Base-by-base conservation (phyloP, 805 yeast genomes). In the Phaffomyces opuntiae region DNA sequence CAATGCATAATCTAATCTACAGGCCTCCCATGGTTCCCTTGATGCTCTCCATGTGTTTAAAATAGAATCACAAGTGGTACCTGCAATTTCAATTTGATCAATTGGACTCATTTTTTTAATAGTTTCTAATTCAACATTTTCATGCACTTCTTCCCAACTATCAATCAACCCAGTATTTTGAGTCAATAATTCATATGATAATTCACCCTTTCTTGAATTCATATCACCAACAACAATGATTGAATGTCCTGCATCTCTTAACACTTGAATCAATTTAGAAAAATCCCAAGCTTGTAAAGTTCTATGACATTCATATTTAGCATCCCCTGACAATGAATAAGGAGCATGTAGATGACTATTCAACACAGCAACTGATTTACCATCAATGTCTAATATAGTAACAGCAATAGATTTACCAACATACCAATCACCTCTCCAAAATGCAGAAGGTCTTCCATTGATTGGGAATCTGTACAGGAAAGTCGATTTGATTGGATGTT, bases 261-360 rank as follows among this genome's bases (percentile, higher is more conserved):
- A 74, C 34, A 80, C 63, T 16, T 72, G 72, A 1, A 85, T 80
- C 33, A 89, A 49, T 43, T 78, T 75, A 32, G 93, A 75, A 61
- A 93, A 77, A 61, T 90, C 96, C 98, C 98, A 93, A 1, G 98
- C 97, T 64, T 93, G 99, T 47, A 93, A 78, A 0, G 96, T 81
- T 41, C 99, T 70, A 60, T 93, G 98, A 54, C 96, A 86, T 4
- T 81, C 70, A 60, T 93, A 93, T 3, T 90, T 84, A 3, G 95
- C 95, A 63, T 89, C 96, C 3, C 98, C 98, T 0, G 69, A 65
- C 16, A 66, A 57, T 1, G 93, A 74, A 59, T 93, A 93, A 0
- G 99, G 99, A 1, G 99, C 99, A 64, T 93, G 99, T 93, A 93
- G 83, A 62, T 93, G 99, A 16, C 96, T 82, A 59, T 90, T 91